Evolutionary conservation across 2,329 filamentous ascomycete genomes (phyloP).

Genomic region (Cladophialophora bantiana): DNA sequence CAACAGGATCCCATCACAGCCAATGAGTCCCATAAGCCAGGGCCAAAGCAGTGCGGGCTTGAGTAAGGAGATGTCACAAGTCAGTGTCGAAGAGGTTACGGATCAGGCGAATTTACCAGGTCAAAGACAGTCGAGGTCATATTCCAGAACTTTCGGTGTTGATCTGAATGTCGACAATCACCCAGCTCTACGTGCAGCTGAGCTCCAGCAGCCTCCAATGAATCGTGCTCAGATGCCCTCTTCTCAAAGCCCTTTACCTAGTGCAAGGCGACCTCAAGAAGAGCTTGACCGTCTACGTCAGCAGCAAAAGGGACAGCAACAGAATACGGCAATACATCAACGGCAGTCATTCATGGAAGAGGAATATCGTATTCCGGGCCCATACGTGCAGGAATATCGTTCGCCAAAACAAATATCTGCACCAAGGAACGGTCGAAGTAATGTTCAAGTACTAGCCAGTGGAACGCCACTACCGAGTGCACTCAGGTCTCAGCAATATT

Average conservation of each 20-base stretch:
- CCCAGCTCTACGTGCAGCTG: conserved; percentile 22
- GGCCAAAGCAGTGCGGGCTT: conserved; percentile 26
- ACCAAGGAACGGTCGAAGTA: conserved; percentile 29
- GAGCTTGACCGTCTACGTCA: conserved; percentile 29
- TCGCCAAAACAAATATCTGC: conserved; percentile 35
- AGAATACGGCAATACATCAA: conserved; percentile 3
- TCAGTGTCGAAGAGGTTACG: conserved; percentile 33
- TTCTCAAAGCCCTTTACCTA: conserved; percentile 36
- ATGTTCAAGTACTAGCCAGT: conserved; percentile 27
- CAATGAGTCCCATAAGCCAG: conserved; percentile 34
- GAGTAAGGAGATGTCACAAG: conserved; percentile 33
- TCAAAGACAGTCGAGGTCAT: conserved; percentile 29
- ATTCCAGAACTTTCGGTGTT: conserved; percentile 32
- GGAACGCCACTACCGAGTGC: conserved; percentile 31
- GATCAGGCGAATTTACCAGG: conserved; percentile 22
- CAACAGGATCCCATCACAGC: conserved; percentile 20
- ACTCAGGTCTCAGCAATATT: conserved; percentile 20
- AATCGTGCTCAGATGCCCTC: conserved; percentile 31
- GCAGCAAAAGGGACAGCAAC: conserved; percentile 24
- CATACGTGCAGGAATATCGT: conserved; percentile 39
- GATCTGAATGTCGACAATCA: conserved; percentile 31
- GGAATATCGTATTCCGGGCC: conserved; percentile 40
- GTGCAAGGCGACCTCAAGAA: conserved; percentile 33
- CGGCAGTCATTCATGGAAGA: conserved; percentile 20
- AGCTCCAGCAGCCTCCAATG: conserved; percentile 22